A percentile compares a stretch with the other conserved stretches of the same genome.
Conservation (phyloP, 495 filamentous ascomycete genomes). For the Penicillium steckii region DNA sequence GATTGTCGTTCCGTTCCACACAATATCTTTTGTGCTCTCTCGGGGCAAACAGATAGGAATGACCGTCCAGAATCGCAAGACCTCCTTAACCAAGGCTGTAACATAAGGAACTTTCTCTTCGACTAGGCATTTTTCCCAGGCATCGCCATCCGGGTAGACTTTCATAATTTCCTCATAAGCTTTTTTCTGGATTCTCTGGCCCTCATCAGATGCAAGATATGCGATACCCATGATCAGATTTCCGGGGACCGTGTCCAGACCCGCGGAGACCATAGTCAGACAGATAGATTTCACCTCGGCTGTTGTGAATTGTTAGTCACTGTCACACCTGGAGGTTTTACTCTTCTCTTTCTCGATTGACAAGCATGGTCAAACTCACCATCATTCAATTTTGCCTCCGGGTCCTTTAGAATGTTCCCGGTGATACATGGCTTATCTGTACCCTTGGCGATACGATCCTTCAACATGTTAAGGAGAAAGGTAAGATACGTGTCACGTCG, state of each 20-base stretch:
- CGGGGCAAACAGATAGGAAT: constrained; percentile 70
- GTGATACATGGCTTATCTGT: constrained; percentile 71
- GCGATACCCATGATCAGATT: constrained; percentile 71
- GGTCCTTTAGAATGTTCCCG: constrained; percentile 66
- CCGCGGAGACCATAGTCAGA: constrained; percentile 73
- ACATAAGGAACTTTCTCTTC: constrained; percentile 73
- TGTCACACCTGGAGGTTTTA: neutral
- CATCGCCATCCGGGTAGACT: constrained; percentile 62
- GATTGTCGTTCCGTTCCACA: constrained; percentile 57
- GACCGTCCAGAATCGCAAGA: constrained; percentile 70
- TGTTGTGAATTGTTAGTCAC: constrained; percentile 17
- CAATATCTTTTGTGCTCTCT: constrained; percentile 61
- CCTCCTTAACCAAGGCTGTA: constrained; percentile 67
- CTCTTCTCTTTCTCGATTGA: no score
- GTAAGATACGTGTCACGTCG: constrained; percentile 58
- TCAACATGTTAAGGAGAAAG: constrained; percentile 57
- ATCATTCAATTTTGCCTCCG: constrained; percentile 60
- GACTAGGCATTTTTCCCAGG: constrained; percentile 62
- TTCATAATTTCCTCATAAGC: constrained; percentile 63
- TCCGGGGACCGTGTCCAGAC: constrained; percentile 66
- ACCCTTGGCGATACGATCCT: constrained; percentile 57
- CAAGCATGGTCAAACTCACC: constrained; percentile 32
- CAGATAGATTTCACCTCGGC: constrained; percentile 72
- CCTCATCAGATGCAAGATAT: constrained; percentile 61
- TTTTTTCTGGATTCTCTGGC: constrained; percentile 61